These are phyloP conservation scores for Trichocladium antarcticum DNA, from an alignment of 495 filamentous ascomycete genomes.

Conservation along the genomic window DNA sequence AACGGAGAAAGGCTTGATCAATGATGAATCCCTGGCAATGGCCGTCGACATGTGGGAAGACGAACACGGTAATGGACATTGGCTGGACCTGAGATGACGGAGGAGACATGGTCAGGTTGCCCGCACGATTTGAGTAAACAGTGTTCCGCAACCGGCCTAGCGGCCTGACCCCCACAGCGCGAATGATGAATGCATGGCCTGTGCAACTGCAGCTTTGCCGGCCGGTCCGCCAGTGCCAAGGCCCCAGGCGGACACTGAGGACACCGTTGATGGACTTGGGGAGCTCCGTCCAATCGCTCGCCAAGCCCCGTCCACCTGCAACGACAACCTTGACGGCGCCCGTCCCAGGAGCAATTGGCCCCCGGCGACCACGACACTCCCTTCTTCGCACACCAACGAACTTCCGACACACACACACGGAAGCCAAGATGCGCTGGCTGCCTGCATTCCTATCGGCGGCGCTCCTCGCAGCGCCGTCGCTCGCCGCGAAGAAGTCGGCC, in stretches of 20 bases:
- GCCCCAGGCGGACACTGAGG: conserved; percentile 10
- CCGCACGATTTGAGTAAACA: conserved; percentile 25
- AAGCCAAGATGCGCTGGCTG: conserved; percentile 42
- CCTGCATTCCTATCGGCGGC: conserved; percentile 47
- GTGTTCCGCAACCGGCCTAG: conserved; percentile 22
- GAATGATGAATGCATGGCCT: too few species aligned
- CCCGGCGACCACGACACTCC: conserved; percentile 2
- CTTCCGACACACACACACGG: not conserved
- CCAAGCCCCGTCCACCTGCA: conserved; percentile 6
- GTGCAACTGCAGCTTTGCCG: not conserved
- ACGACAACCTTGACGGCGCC: conserved; percentile 13
- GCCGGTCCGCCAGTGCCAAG: conserved; percentile 8
- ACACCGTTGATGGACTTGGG: conserved; percentile 8
- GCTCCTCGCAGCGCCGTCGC: conserved; percentile 31
- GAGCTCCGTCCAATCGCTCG: not conserved
- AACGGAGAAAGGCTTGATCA: not conserved
- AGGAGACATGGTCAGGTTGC: conserved; percentile 3
- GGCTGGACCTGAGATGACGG: not conserved
- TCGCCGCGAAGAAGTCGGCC: conserved; percentile 40
- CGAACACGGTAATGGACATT: not conserved
- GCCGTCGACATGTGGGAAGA: not conserved
- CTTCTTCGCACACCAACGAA: not conserved
- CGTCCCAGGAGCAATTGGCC: conserved; percentile 17
- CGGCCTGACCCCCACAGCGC: not conserved
- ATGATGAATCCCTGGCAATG: not conserved